phyloP scores from a whole-genome alignment of 2,329 filamentous ascomycete species.

The Kalmusia sp. region DNA sequence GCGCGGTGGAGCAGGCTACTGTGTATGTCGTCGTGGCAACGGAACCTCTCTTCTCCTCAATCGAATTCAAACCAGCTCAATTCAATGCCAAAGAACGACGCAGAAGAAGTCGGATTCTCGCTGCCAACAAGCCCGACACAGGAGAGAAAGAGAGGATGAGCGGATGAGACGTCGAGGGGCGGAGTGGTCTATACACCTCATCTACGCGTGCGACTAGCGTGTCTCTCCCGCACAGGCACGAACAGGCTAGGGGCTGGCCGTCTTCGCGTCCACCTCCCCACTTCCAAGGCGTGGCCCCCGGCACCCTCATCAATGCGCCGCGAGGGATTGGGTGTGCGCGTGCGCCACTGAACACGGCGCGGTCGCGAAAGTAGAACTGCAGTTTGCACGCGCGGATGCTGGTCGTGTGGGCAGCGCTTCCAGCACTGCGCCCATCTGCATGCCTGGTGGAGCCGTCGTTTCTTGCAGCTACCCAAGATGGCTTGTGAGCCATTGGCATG shows the following conservation, averaged over 20 bases:
- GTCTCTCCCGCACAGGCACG: slow-evolving; percentile 15
- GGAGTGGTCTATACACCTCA: neutral
- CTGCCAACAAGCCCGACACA: neutral
- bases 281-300: slow-evolving; percentile 4
- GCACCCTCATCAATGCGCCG: neutral
- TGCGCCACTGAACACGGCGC: slow-evolving; percentile 27
- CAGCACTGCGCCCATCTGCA: neutral
- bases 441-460: slow-evolving; percentile 4
- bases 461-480: neutral
- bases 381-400: slow-evolving; percentile 24
- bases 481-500: neutral
- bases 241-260: neutral
- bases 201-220: slow-evolving; percentile 37
- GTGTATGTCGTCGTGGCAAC: slow-evolving; percentile 9
- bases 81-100: slow-evolving; percentile 17
- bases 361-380: slow-evolving; percentile 30
- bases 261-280: slow-evolving; percentile 25
- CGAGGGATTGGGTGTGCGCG: slow-evolving; percentile 18
- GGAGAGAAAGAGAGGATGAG: neutral
- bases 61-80: slow-evolving; percentile 1
- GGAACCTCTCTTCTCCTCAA: neutral
- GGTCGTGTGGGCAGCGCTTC: slow-evolving; percentile 2
- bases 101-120: slow-evolving; percentile 15
- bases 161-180: neutral
- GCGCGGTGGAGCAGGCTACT: slow-evolving; percentile 1